phyloP scores from a whole-genome alignment of 305 asterid species.

The Galium porrigens region DNA sequence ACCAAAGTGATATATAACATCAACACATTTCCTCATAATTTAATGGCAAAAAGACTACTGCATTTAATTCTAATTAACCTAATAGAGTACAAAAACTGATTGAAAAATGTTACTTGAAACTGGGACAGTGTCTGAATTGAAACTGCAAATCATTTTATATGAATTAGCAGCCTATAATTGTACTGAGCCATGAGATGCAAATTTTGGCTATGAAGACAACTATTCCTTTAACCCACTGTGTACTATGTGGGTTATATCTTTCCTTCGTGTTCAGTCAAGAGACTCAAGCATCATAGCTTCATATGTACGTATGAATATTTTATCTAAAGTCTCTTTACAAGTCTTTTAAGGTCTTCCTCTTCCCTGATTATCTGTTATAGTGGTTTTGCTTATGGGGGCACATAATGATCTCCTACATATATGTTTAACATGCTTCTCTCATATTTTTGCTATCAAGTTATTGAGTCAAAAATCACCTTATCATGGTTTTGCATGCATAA shows the following conservation, averaged over 20 bases:
- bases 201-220: not conserved
- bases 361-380: not conserved
- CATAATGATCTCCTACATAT: not conserved
- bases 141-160: not conserved
- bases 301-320: not conserved
- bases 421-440: not conserved
- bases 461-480: not conserved
- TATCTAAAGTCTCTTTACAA: too few species aligned
- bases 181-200: not conserved
- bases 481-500: not conserved
- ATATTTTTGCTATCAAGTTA: not conserved
- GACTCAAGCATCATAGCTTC: not conserved
- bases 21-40: too few species aligned
- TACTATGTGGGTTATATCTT: not conserved
- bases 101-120: not conserved
- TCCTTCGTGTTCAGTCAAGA: not conserved
- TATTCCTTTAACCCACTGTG: not conserved
- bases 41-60: not conserved
- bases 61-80: not conserved
- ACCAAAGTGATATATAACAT: not conserved
- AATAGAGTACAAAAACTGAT: not conserved
- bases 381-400: not conserved
- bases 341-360: not conserved
- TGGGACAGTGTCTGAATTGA: not conserved
- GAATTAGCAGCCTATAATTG: not conserved